Percentiles rank a stretch among this genome's conserved stretches.
phyloP scores from a whole-genome alignment of 257 asterid species.

The Scutellaria minor region DNA sequence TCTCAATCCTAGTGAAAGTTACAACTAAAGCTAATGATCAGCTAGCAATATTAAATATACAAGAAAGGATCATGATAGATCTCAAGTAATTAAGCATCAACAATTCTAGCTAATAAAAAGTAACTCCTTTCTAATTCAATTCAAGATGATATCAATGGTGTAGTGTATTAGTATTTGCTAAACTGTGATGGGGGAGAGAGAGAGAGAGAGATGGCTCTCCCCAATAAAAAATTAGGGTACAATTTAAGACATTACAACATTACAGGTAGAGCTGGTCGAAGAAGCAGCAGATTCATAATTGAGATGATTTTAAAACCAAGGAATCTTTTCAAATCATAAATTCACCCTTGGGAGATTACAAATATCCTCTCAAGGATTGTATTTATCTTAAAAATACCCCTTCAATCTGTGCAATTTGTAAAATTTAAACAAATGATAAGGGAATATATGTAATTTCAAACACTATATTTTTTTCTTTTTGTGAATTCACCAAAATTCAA shows the following conservation, averaged over 20 bases:
- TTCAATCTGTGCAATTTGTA: too few relatives aligned
- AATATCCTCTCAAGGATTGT: too few relatives aligned
- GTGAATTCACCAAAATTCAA: too few relatives aligned
- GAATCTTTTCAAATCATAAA: too few relatives aligned
- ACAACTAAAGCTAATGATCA: not conserved
- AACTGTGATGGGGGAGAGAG: not conserved
- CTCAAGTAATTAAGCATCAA: not conserved
- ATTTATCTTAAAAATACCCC: too few relatives aligned
- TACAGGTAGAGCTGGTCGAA: not conserved
- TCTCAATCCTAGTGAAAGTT: conserved; percentile 13
- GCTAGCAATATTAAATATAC: conserved; percentile 24
- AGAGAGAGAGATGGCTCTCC: not conserved
- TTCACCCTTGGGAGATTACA: too few relatives aligned
- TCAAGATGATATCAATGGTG: not conserved
- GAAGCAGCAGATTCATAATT: not conserved
- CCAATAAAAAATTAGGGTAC: not conserved
- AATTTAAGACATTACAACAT: conserved; percentile 10
- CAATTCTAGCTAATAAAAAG: not conserved
- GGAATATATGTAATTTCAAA: too few relatives aligned
- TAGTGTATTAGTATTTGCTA: not conserved
- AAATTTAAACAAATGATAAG: too few relatives aligned
- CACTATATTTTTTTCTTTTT: too few relatives aligned
- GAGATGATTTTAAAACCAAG: not conserved
- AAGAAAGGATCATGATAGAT: conserved; percentile 7
- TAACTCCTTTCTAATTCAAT: conserved; percentile 16